Evolutionary conservation across 129 eudicot species (phyloP).

Genomic region (Heracleum sosnowskyi): DNA sequence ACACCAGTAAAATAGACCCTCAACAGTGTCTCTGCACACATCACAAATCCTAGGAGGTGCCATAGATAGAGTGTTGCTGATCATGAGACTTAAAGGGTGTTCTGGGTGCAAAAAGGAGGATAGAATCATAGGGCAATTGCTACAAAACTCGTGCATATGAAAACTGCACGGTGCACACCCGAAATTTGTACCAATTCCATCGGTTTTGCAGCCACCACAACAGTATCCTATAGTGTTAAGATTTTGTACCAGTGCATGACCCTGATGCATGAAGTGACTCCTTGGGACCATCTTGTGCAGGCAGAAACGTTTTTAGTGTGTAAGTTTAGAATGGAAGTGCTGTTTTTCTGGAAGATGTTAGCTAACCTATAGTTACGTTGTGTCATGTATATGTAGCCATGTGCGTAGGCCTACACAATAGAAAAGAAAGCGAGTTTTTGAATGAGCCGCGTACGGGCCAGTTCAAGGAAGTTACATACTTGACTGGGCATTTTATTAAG

Average conservation of each 20-base stretch:
- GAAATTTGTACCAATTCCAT: conserved; percentile 18
- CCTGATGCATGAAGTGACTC: conserved; percentile 28
- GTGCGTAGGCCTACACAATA: no score
- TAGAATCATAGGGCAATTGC: conserved; percentile 17
- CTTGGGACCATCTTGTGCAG: neutral
- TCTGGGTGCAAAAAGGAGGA: conserved; percentile 22
- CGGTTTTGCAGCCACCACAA: conserved; percentile 31
- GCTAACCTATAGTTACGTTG: neutral
- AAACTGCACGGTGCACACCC: conserved; percentile 26
- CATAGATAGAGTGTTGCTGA: conserved; percentile 13
- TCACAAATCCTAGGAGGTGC: conserved; percentile 17
- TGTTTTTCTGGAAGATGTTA: no score
- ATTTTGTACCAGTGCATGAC: conserved; percentile 3
- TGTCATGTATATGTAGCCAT: no score
- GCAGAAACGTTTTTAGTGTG: neutral
- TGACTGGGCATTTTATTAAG: neutral
- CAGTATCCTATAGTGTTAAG: neutral
- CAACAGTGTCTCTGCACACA: conserved; percentile 14
- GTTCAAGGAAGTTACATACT: no score
- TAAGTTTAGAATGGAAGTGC: no score
- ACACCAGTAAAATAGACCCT: conserved; percentile 31
- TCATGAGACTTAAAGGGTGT: conserved; percentile 20
- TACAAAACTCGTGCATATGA: conserved; percentile 29
- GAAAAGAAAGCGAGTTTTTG: neutral
- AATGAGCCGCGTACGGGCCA: no score